Percentiles rank a stretch among this genome's conserved stretches.
Conservation (phyloP, 257 asterid species). For the Haberlea rhodopensis region DNA sequence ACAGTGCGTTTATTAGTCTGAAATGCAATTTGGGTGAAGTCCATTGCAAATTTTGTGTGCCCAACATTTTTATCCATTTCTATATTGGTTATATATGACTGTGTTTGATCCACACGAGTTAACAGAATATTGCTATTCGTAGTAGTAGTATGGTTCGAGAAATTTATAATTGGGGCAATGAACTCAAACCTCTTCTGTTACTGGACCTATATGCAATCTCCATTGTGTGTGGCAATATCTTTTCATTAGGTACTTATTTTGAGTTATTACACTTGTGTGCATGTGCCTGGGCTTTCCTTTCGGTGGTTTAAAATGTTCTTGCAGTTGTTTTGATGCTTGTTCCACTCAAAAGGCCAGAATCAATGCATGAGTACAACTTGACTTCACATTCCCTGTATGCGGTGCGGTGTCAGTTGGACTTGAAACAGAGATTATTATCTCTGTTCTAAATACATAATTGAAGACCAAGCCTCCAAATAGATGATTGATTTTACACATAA, state of each 20-base stretch:
- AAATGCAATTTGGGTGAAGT: slow-evolving; percentile 6
- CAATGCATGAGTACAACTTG: slow-evolving; percentile 97
- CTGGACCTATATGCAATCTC: slow-evolving; percentile 9
- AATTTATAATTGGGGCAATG: slow-evolving; percentile 18
- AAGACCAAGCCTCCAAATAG: slow-evolving; percentile 95
- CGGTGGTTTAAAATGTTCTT: slow-evolving; percentile 5
- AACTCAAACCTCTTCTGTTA: neutral
- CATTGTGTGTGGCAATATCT: neutral
- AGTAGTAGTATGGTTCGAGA: neutral
- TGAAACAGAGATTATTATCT: slow-evolving; percentile 87
- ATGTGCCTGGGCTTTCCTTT: slow-evolving; percentile 2
- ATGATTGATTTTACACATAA: slow-evolving; percentile 85
- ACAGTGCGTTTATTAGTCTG: neutral
- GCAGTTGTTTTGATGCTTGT: slow-evolving; percentile 20
- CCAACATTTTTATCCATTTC: neutral
- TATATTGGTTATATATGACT: neutral
- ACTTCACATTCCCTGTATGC: slow-evolving; percentile 95
- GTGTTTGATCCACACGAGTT: neutral
- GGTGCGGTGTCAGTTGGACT: slow-evolving; percentile 96
- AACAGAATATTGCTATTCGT: neutral
- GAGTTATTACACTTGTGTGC: neutral
- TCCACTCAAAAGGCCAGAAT: slow-evolving; percentile 76
- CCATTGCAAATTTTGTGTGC: neutral
- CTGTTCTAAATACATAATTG: slow-evolving; percentile 80
- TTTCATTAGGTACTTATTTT: neutral